These are phyloP conservation scores for Candida railenensis DNA, from an alignment of 805 yeast species.

Conservation along the genomic window DNA sequence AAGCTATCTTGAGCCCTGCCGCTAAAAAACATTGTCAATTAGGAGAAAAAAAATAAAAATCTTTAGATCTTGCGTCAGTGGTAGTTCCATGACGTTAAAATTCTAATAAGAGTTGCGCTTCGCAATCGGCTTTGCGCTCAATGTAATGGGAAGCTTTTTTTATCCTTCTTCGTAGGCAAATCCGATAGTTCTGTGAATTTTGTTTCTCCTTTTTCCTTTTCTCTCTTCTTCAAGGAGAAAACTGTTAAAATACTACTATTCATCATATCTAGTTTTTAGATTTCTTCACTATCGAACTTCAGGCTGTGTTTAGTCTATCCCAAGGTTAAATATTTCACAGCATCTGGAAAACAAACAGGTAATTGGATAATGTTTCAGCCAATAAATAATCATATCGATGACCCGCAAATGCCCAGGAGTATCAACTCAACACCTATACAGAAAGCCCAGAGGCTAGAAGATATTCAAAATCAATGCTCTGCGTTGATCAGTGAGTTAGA, in stretches of 20 bases:
- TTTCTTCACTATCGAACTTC: no score
- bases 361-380: not conserved
- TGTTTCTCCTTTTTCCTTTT: no score
- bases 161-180: no score
- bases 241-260: not conserved
- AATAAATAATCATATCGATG: not conserved
- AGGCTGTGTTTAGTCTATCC: no score
- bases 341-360: no score
- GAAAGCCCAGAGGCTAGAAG: conserved; percentile 22
- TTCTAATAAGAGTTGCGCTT: not conserved
- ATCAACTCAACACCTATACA: conserved; percentile 1
- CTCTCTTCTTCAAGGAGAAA: not conserved
- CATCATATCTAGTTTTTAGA: not conserved
- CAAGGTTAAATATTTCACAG: no score
- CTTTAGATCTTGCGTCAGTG: not conserved
- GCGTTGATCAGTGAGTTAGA: conserved; percentile 32
- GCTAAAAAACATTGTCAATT: not conserved
- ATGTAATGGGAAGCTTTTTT: no score
- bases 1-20: not conserved
- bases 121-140: not conserved
- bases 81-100: not conserved
- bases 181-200: no score
- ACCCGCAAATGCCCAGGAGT: not conserved
- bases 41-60: not conserved
- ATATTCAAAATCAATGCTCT: conserved; percentile 32